Base-by-base conservation (phyloP, 176 grass and related monocot species). In the Oropetium thomaeum region DNA sequence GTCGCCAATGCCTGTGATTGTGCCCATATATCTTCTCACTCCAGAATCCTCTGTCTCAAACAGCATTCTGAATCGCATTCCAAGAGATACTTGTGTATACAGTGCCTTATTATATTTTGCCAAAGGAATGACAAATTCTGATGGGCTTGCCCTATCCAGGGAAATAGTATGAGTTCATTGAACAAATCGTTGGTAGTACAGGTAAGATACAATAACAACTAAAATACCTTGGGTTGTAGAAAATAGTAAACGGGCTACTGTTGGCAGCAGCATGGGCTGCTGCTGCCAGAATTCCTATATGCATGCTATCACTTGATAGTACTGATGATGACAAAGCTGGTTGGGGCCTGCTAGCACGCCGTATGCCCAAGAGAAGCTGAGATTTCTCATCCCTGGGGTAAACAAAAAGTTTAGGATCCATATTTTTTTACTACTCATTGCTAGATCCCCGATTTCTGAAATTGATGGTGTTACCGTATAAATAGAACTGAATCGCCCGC, bases 11-110 rank as follows among this genome's bases (percentile, higher is more conserved):
- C 96, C 92, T 58, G 96, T 99, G 78, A 99, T 92, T 0, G 92
- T 99, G 69, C 96, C 96, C 96, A 99, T 96, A 73, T 92, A 99
- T 35, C 96, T 91, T 64, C 96, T 87, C 15, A 99, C 87, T 41
- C 96, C 90, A 33, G 92, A 99, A 75, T 99, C 92, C 76, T 99
- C 96, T n/a, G 92, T 96, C 65, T 99, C 96, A 54, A 99, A 99
- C 57, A 99, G 67, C 96, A 99, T 99, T 73, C 96, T 90, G 68
- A 99, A 99, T 67, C 96, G 72, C 96, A 99, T 99, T 65, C 96
- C 96, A 57, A 92, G 91, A 68, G 96, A 95, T 41, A 99, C 89
- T 83, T 99, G 96, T 60, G 92, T 95, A 79, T 99, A 99, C 82
- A 99, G 27, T 62, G 96, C 96, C 71, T 99, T 99, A 62, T 92